These are phyloP conservation scores for Parathielavia appendiculata DNA, from an alignment of 495 filamentous ascomycete genomes.

Conservation along the genomic window DNA sequence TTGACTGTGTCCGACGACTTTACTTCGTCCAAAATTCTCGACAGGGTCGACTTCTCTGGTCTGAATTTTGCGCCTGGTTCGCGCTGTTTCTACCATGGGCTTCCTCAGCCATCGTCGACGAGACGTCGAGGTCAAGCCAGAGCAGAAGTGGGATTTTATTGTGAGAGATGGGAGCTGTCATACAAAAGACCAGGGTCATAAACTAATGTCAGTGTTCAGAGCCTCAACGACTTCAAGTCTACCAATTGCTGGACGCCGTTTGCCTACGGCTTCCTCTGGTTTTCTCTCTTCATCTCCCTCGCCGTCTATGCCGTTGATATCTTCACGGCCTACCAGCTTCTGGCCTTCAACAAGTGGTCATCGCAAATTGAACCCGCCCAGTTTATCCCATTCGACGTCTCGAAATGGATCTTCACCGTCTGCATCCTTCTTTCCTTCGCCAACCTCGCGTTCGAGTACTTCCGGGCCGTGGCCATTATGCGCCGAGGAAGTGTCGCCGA, in stretches of 20 bases:
- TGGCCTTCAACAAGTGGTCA: slow-evolving; percentile 72
- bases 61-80: slow-evolving; percentile 19
- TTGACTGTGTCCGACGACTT: slow-evolving; percentile 32
- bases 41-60: slow-evolving; percentile 31
- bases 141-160: slow-evolving; percentile 94
- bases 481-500: slow-evolving; percentile 80
- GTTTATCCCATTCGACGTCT: slow-evolving; percentile 58
- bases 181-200: background rate
- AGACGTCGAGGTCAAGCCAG: slow-evolving; percentile 57
- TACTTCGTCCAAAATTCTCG: slow-evolving; percentile 24
- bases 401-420: slow-evolving; percentile 81
- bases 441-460: slow-evolving; percentile 69
- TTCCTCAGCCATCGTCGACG: slow-evolving; percentile 68
- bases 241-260: slow-evolving; percentile 67
- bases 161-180: slow-evolving; percentile 47
- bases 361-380: slow-evolving; percentile 42
- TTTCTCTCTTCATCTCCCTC: slow-evolving; percentile 71
- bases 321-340: slow-evolving; percentile 85
- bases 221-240: slow-evolving; percentile 80
- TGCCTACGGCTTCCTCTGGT: slow-evolving; percentile 79
- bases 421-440: slow-evolving; percentile 85
- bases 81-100: slow-evolving; percentile 53
- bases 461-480: slow-evolving; percentile 73
- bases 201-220: slow-evolving; percentile 48
- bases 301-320: slow-evolving; percentile 85